phyloP scores from a whole-genome alignment of 306 rosid species.

The Gillenia trifoliata region DNA sequence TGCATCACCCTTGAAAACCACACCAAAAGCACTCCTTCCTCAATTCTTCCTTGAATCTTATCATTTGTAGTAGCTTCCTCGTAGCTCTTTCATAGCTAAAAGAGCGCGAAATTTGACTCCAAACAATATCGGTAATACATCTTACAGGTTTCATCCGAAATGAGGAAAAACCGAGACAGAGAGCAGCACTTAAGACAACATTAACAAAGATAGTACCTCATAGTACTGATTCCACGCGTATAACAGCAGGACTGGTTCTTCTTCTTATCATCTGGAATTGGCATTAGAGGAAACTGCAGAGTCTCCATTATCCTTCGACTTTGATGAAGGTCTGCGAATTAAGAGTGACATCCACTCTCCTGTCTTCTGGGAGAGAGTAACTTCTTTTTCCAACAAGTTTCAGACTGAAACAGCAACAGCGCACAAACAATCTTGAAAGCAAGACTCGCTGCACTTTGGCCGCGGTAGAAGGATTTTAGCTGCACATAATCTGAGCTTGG shows the following conservation, averaged over 20 bases:
- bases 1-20: conserved; percentile 11
- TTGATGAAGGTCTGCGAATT: conserved; percentile 1
- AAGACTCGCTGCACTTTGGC: conserved; percentile 18
- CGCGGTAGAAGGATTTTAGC: background rate
- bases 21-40: conserved; percentile 25
- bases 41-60: conserved; percentile 30
- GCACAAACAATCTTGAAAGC: conserved; percentile 29
- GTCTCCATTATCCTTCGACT: background rate
- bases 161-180: background rate
- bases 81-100: conserved; percentile 18
- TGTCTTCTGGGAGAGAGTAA: conserved; percentile 26
- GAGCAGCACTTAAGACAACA: conserved; percentile 8
- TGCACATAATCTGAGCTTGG: conserved; percentile 12
- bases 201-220: conserved; percentile 16
- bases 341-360: conserved; percentile 9
- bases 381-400: conserved; percentile 33
- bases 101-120: background rate
- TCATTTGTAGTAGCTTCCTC: conserved; percentile 30
- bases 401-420: conserved; percentile 3
- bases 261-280: background rate
- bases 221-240: conserved; percentile 5
- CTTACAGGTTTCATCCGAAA: background rate
- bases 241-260: background rate
- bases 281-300: background rate
- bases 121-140: background rate